A percentile compares a stretch with the other conserved stretches of the same genome.
Evolutionary conservation across 2,329 filamentous ascomycete genomes (phyloP).

Genomic region (Aureobasidium lini): DNA sequence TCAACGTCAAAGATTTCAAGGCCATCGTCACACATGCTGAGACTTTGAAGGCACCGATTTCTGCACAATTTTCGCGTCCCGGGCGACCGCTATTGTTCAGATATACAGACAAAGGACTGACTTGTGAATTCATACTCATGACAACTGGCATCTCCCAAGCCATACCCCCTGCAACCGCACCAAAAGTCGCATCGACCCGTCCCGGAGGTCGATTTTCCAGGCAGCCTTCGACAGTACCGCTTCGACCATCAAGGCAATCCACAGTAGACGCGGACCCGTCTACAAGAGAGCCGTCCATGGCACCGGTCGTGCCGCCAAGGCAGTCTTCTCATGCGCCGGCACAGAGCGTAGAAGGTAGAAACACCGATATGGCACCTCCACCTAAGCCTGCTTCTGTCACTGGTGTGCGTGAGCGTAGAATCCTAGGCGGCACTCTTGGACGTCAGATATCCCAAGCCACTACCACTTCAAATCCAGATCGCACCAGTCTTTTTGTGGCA

Average conservation of each 20-base stretch:
- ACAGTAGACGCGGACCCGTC: slow-evolving; percentile 4
- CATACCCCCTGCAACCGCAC: slow-evolving; percentile 25
- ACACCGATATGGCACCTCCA: slow-evolving; percentile 15
- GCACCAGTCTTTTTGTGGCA: slow-evolving; percentile 65
- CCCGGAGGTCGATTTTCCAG: slow-evolving; percentile 25
- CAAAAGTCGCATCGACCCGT: slow-evolving; percentile 29
- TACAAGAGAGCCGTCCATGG: slow-evolving; percentile 1
- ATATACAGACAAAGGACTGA: slow-evolving; percentile 58
- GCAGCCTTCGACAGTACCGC: slow-evolving; percentile 19
- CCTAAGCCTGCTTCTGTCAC: slow-evolving; percentile 11
- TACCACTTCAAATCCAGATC: slow-evolving; percentile 51
- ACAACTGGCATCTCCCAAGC: slow-evolving; percentile 58
- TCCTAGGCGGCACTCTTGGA: slow-evolving; percentile 20
- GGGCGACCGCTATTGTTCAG: slow-evolving; percentile 64
- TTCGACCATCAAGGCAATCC: slow-evolving; percentile 1
- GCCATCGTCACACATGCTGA: slow-evolving; percentile 71
- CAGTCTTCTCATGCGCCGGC: background rate
- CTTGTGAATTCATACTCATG: slow-evolving; percentile 75
- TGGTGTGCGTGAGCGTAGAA: slow-evolving; percentile 19
- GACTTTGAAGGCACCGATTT: slow-evolving; percentile 57
- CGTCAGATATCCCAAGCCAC: slow-evolving; percentile 28
- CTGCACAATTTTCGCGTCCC: slow-evolving; percentile 63
- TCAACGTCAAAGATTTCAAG: slow-evolving; percentile 77
- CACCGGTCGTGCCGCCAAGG: slow-evolving; percentile 4
- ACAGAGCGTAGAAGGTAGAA: background rate